Evolutionary conservation across 2,329 filamentous ascomycete genomes (phyloP).

Genomic region (Colletotrichum liriopes): DNA sequence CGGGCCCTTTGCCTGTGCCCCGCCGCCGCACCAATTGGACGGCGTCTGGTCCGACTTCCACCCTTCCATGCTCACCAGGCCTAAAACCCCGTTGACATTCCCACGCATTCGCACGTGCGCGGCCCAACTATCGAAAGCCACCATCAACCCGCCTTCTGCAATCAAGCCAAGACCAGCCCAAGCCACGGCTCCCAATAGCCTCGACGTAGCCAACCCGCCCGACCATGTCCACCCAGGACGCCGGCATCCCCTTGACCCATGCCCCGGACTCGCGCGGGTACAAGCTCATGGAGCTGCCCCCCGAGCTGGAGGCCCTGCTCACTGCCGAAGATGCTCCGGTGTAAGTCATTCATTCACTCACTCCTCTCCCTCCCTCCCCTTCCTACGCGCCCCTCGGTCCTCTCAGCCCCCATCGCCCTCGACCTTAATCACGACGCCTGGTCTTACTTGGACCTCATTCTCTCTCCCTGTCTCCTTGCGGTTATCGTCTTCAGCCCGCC

Average conservation of each 20-base stretch:
- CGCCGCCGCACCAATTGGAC: conserved; percentile 35
- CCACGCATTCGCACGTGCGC: neutral
- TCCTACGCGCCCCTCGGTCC: conserved; percentile 8
- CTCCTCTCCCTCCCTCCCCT: conserved; percentile 5
- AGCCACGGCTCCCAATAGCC: neutral
- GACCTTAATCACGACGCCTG: conserved; percentile 29
- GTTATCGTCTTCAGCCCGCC: neutral
- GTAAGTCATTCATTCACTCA: conserved; percentile 54
- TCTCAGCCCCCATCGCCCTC: conserved; percentile 1
- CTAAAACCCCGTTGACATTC: neutral
- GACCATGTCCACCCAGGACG: conserved; percentile 63
- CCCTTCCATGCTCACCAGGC: neutral
- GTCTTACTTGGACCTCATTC: conserved; percentile 20
- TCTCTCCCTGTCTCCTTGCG: neutral
- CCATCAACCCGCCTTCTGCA: neutral
- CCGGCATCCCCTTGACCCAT: conserved; percentile 67
- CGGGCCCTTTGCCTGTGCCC: neutral
- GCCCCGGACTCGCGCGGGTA: conserved; percentile 66
- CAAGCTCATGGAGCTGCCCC: conserved; percentile 74
- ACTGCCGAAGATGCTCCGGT: conserved; percentile 68
- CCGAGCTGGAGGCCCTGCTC: conserved; percentile 70
- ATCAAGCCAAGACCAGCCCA: neutral
- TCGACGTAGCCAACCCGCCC: neutral
- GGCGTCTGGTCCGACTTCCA: conserved; percentile 16
- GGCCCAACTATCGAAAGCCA: neutral